phyloP scores from a whole-genome alignment of 2,329 filamentous ascomycete species.

The Xylariaceae sp. region DNA sequence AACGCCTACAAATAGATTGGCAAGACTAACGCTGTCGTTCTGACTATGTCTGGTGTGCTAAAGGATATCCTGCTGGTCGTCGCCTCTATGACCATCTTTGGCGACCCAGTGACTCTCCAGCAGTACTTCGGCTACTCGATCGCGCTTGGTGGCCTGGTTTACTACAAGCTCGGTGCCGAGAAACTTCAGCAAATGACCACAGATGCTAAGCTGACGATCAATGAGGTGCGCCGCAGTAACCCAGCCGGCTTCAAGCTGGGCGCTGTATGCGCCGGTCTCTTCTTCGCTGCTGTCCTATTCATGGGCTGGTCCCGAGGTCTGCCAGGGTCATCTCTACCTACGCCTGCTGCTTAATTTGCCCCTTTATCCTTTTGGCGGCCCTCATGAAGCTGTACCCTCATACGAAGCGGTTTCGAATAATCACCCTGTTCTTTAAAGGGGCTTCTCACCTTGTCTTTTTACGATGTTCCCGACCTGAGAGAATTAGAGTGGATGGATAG shows the following conservation, averaged over 20 bases:
- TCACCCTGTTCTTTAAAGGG: constrained; percentile 27
- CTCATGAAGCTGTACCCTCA: neutral
- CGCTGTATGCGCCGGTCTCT: constrained; percentile 29
- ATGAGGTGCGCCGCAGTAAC: constrained; percentile 33
- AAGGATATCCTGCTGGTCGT: constrained; percentile 76
- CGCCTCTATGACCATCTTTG: constrained; percentile 71
- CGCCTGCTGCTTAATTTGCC: constrained; percentile 20
- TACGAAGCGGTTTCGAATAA: constrained; percentile 2
- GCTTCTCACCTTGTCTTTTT: constrained; percentile 24
- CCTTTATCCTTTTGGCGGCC: neutral
- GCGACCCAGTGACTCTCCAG: constrained; percentile 67
- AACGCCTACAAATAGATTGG: constrained; percentile 56
- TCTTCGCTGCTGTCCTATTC: constrained; percentile 28
- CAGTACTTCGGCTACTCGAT: constrained; percentile 76
- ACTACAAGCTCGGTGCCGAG: constrained; percentile 41
- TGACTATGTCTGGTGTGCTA: constrained; percentile 74
- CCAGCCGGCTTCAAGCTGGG: constrained; percentile 33
- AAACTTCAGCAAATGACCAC: constrained; percentile 37
- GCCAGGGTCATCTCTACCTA: constrained; percentile 25
- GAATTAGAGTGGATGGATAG: constrained; percentile 14
- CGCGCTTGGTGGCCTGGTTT: constrained; percentile 49
- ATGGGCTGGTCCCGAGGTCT: constrained; percentile 31
- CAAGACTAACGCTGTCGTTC: constrained; percentile 75
- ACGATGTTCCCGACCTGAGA: neutral
- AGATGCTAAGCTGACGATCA: constrained; percentile 30